phyloP scores from a whole-genome alignment of 495 filamentous ascomycete genomes.

The Xylaria flabelliformis region DNA sequence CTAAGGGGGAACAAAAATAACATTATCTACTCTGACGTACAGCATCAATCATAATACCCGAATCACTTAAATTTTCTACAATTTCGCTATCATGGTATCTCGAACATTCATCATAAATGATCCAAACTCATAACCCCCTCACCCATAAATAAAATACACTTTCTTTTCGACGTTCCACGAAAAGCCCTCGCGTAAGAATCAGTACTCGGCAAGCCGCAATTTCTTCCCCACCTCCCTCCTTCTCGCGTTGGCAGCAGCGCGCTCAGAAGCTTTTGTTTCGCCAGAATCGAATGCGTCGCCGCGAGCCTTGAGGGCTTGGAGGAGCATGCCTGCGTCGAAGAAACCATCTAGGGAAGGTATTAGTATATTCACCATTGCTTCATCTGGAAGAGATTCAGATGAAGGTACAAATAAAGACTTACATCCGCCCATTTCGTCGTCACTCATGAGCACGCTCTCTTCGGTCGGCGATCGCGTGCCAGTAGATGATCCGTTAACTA shows the following conservation, averaged over 20 bases:
- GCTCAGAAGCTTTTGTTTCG: constrained; percentile 52
- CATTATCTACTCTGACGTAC: neutral
- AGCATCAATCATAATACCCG: neutral
- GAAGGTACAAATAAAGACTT: constrained; percentile 51
- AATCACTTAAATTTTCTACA: neutral
- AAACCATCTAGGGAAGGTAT: constrained; percentile 75
- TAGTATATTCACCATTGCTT: constrained; percentile 2
- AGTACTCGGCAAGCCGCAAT: constrained; percentile 78
- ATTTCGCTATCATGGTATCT: constrained; percentile 19
- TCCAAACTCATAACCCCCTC: constrained; percentile 1
- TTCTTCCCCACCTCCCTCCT: constrained; percentile 81
- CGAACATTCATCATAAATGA: neutral
- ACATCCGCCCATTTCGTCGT: constrained; percentile 93
- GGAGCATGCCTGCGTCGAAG: constrained; percentile 93
- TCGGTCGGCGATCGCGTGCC: constrained; percentile 59
- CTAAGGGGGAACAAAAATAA: neutral
- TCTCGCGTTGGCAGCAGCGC: constrained; percentile 55
- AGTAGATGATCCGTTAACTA: constrained; percentile 46
- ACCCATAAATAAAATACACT: neutral
- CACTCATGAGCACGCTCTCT: constrained; percentile 69
- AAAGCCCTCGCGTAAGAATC: constrained; percentile 5
- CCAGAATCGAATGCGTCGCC: constrained; percentile 49
- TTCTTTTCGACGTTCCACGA: neutral
- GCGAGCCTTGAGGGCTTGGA: constrained; percentile 79
- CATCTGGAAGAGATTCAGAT: too few relatives aligned